phyloP scores from a whole-genome alignment of 2,329 filamentous ascomycete genomes.

The Cladosporium austrohemisphaericum region DNA sequence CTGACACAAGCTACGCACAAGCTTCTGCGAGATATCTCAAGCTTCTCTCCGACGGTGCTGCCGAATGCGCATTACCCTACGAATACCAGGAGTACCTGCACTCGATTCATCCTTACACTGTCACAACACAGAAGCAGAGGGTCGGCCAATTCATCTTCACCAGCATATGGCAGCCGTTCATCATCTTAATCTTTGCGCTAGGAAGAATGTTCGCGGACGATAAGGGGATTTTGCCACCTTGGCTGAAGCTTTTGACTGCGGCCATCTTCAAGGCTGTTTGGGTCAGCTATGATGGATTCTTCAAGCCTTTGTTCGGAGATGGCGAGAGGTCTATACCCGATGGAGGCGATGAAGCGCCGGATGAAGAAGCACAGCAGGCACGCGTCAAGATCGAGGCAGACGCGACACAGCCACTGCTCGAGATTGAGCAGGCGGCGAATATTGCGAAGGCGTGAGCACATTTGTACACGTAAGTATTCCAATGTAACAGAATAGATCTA shows the following conservation, averaged over 20 bases:
- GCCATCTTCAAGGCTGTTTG: conserved; percentile 58
- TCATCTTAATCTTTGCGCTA: conserved; percentile 53
- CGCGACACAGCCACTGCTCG: neutral
- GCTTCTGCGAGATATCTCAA: conserved; percentile 79
- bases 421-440: conserved; percentile 2
- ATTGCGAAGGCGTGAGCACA: conserved; percentile 12
- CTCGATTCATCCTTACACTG: conserved; percentile 64
- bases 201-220: conserved; percentile 56
- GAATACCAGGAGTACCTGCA: conserved; percentile 74
- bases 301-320: conserved; percentile 72
- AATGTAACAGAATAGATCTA: no score
- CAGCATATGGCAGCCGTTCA: conserved; percentile 54
- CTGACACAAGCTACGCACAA: conserved; percentile 70
- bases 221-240: conserved; percentile 63
- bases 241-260: conserved; percentile 56
- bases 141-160: conserved; percentile 64
- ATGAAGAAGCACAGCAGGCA: conserved; percentile 2
- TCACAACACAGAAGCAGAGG: conserved; percentile 63
- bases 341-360: conserved; percentile 19
- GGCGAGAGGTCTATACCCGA: conserved; percentile 64
- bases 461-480: no score
- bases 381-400: conserved; percentile 2
- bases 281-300: conserved; percentile 61
- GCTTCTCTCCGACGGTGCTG: conserved; percentile 72
- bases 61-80: conserved; percentile 72